Evolutionary conservation across 2,329 filamentous ascomycete species (phyloP).

Genomic region (Pyricularia pennisetigena): DNA sequence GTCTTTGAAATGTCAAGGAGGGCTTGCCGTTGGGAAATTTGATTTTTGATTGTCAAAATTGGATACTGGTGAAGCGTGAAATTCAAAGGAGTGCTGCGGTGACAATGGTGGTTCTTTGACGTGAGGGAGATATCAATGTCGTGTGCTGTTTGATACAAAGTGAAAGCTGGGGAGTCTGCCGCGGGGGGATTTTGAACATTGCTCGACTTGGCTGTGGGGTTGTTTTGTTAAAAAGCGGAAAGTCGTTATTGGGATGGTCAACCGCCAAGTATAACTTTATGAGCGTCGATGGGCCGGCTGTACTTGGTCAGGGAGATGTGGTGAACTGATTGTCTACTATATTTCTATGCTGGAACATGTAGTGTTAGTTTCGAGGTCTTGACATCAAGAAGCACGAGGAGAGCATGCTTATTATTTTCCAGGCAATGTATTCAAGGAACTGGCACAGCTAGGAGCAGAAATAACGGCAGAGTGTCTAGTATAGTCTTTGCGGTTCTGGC

Average conservation of each 20-base stretch:
- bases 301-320: background rate
- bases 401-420: too few relatives aligned
- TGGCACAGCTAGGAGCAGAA: too few relatives aligned
- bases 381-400: too few relatives aligned
- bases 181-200: background rate
- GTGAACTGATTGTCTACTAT: background rate
- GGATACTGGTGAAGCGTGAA: background rate
- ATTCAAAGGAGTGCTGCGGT: background rate
- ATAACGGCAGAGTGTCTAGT: background rate
- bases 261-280: background rate
- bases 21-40: fast-evolving
- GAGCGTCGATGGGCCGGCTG: background rate
- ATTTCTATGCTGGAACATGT: background rate
- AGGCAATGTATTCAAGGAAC: too few relatives aligned
- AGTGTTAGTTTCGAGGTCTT: too few relatives aligned
- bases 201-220: background rate
- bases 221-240: background rate
- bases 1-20: background rate
- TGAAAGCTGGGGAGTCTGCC: background rate
- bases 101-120: background rate
- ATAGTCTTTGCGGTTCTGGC: background rate
- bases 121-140: background rate
- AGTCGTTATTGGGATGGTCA: background rate
- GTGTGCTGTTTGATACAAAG: background rate
- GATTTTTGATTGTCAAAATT: background rate